Evolutionary conservation across 306 rosid genomes (phyloP), one percentile per base, ranked within the genome.

Genomic region (Boehmeria nivea): DNA sequence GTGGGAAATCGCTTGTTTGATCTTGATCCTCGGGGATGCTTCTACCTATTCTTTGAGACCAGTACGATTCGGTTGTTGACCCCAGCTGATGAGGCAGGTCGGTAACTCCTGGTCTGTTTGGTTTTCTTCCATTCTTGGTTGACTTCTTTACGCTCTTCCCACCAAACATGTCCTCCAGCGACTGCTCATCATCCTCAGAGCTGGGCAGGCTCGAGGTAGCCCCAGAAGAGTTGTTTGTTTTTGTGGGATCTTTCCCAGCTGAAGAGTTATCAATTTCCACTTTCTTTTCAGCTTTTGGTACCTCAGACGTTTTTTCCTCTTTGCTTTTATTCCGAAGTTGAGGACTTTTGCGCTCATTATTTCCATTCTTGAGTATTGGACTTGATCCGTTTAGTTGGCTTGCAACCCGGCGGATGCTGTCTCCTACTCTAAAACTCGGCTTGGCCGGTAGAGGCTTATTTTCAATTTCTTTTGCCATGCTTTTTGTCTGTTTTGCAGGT

Each of bases 21-120:
- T 67, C 76, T 65, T 56, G 76, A 52, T 74, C 75, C 21, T 66
- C 85, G 56, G 81, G 69, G 44, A 63, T 47, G 50, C 75, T 72
- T 60, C 81, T 69, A 37, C 83, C 73, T 24, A 80, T 53, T 57
- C 83, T 76, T 60, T 88, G 94, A 31, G 86, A 70, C 87, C 86
- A 74, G 69, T 84, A 76, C 61, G 83, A 68, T 71, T 85, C 91
- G 21, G 55, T 66, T 51, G 61, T 75, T 17, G 59, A 42, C 56
- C 74, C 76, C 69, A 60, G 48, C 24, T 19, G 33, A n/a, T 57
- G 57, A 44, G 73, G 63, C 20, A 70, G 25, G 60, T 64, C 67
- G 43, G 49, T 47, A 39, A 25, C n/a, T 28, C 52, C 65, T 4
- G 61, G 48, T 48, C 49, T 39, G 14, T 24, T 43, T 58, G 56